Percentiles rank a stretch among this genome's conserved stretches.
Evolutionary conservation across 139 green algal species (phyloP).

Genomic region (Picochlorum costavermella): DNA sequence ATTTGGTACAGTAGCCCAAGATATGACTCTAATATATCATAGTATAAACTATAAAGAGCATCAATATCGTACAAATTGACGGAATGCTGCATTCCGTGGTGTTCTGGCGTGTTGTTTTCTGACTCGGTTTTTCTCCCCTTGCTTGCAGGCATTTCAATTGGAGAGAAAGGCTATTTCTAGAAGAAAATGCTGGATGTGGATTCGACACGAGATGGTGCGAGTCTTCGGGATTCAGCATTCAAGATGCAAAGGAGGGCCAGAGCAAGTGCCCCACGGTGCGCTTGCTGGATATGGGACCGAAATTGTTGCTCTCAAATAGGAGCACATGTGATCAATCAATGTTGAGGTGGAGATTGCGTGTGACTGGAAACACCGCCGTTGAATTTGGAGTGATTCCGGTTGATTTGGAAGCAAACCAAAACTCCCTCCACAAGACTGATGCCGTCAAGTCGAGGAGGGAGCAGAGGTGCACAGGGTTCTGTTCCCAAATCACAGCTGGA

Average conservation of each 20-base stretch:
- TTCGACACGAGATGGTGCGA: constrained; percentile 34
- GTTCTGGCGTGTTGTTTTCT: background rate
- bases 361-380: constrained; percentile 57
- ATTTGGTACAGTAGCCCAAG: too few relatives aligned
- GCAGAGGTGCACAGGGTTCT: constrained; percentile 38
- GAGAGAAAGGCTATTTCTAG: constrained; percentile 39
- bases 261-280: constrained; percentile 21
- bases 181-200: constrained; percentile 23
- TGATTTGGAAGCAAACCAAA: constrained; percentile 11
- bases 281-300: constrained; percentile 55
- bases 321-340: constrained; percentile 41
- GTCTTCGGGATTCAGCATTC: constrained; percentile 16
- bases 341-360: constrained; percentile 47
- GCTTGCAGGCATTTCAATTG: constrained; percentile 26
- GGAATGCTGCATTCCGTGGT: background rate
- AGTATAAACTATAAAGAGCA: too few relatives aligned
- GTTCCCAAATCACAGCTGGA: constrained; percentile 53
- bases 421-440: constrained; percentile 39
- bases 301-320: constrained; percentile 53
- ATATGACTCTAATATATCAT: too few relatives aligned
- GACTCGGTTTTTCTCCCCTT: too few relatives aligned
- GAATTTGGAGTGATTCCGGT: constrained; percentile 56
- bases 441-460: background rate
- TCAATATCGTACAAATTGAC: too few relatives aligned
- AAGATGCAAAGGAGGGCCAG: background rate